Evolutionary conservation across 352 stramenopile genomes (phyloP), one percentile per base, ranked within the genome.

Genomic region (Phytopythium delawarense): DNA sequence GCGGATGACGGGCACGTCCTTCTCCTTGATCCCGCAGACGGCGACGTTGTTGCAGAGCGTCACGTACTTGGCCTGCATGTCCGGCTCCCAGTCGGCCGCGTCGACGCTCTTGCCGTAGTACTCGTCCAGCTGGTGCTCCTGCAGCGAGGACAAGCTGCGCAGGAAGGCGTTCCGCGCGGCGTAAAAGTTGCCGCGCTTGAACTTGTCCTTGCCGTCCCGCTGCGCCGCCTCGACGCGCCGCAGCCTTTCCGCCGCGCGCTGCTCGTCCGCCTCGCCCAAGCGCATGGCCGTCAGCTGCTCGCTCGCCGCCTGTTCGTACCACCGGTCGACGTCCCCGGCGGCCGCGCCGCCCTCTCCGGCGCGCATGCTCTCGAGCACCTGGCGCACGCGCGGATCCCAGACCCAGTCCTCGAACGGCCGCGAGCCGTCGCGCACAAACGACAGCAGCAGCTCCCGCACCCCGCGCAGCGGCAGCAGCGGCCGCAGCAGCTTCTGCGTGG

Each of bases 11-110:
- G 80, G 74, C 11, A 71, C 50, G 37, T 88, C 71, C 37, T 75
- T 69, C 61, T 89, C 57, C 60, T 92, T 95, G 52, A 95, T 73
- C 13, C 70, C 84, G 50, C 86, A 95, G 34, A 95, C 74, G 2
- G 86, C 84, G 7, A 92, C 62, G 62, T 95, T 95, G 64, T 69
- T 81, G 59, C 86, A 93, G 15, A 90, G 67, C 55, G 70, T 89
- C 39, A 91, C 82, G 49, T 82, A 91, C 20, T 73, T 59, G 7
- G 72, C 61, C 37, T 73, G 64, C 61, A 80, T 21, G 7, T 66
- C 67, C 40, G 87, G 76, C 23, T 87, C 65, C 78, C 75, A 87
- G 21, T 87, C 63, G 0, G 42, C 18, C 3, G 66, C 56, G 28
- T 77, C 64, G 7, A 81, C 62, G 2, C 25, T 63, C 15, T 72